Evolutionary conservation across 352 stramenopile genomes (phyloP).

Genomic region (Pythium pyrilobum): DNA sequence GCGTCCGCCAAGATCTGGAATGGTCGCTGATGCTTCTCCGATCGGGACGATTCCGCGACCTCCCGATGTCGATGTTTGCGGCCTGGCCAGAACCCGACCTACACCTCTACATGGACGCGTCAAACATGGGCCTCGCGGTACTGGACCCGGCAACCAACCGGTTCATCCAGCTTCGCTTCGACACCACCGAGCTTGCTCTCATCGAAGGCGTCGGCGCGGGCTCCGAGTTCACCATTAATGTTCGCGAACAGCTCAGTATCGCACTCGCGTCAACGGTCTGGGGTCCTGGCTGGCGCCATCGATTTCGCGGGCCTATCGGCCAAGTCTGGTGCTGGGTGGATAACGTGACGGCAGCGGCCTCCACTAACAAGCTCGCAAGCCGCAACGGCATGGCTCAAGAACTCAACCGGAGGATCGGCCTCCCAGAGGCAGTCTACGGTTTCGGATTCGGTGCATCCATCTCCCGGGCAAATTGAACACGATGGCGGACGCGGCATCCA

Average conservation of each 20-base stretch:
- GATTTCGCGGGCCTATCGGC: background rate
- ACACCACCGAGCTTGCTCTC: background rate
- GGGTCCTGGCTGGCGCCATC: conserved; percentile 4
- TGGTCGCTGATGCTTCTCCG: background rate
- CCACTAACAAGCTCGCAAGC: conserved; percentile 16
- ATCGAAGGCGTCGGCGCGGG: background rate
- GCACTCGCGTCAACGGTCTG: conserved; percentile 15
- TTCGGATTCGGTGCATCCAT: conserved; percentile 15
- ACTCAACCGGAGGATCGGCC: conserved; percentile 27
- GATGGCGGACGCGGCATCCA: conserved; percentile 27
- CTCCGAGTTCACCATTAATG: conserved; percentile 23
- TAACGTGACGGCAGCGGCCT: conserved; percentile 14
- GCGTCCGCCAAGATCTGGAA: background rate
- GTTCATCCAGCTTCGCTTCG: conserved; percentile 1
- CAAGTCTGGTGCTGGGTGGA: conserved; percentile 23
- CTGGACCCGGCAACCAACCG: background rate
- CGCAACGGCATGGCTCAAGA: conserved; percentile 21
- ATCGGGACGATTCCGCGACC: background rate
- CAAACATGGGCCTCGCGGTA: background rate
- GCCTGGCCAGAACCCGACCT: background rate
- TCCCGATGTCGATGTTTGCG: background rate
- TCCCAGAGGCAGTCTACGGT: conserved; percentile 13
- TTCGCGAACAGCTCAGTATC: conserved; percentile 25
- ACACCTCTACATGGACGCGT: conserved; percentile 14
- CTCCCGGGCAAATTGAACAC: conserved; percentile 8